A percentile compares a stretch with the other conserved stretches of the same genome.
Evolutionary conservation across 1,284 basidiomycete species (phyloP).

Genomic region (Rhodotorula sp.): DNA sequence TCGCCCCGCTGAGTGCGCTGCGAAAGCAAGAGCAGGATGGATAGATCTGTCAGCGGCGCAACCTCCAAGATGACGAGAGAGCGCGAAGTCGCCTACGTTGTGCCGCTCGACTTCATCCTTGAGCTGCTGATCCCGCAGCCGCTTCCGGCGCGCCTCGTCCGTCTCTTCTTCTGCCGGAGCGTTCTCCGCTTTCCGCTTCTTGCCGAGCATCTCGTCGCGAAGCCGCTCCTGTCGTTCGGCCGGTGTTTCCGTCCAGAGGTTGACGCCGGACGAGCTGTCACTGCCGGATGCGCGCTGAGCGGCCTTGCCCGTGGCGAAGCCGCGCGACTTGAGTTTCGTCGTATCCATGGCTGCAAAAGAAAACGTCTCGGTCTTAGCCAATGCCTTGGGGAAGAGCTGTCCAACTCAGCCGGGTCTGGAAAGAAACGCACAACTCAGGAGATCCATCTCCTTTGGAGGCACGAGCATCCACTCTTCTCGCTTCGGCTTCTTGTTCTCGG

Average conservation of each 20-base stretch:
- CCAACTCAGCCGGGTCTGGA: too few relatives aligned
- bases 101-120: constrained; percentile 68
- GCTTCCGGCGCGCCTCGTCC: constrained; percentile 56
- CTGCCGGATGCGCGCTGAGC: constrained; percentile 49
- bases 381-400: too few relatives aligned
- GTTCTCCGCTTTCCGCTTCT: constrained; percentile 65
- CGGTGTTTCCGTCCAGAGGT: constrained; percentile 91
- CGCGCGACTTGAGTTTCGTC: constrained; percentile 66
- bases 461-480: constrained; percentile 95
- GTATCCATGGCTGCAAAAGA: constrained; percentile 62
- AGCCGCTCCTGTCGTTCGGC: constrained; percentile 78
- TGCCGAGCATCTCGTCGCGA: constrained; percentile 80
- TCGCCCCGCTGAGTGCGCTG: constrained; percentile 66
- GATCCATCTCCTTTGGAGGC: constrained; percentile 73
- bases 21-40: neutral
- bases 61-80: neutral
- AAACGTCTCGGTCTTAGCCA: neutral
- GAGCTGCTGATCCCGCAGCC: constrained; percentile 66
- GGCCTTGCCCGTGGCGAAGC: constrained; percentile 60
- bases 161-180: constrained; percentile 54
- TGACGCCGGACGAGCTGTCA: constrained; percentile 53
- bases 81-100: constrained; percentile 59
- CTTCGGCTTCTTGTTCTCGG: constrained; percentile 67
- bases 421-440: constrained; percentile 64
- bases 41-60: too few relatives aligned